Conservation (phyloP, 116 monocot species). For the Trichopus zeylanicus region DNA sequence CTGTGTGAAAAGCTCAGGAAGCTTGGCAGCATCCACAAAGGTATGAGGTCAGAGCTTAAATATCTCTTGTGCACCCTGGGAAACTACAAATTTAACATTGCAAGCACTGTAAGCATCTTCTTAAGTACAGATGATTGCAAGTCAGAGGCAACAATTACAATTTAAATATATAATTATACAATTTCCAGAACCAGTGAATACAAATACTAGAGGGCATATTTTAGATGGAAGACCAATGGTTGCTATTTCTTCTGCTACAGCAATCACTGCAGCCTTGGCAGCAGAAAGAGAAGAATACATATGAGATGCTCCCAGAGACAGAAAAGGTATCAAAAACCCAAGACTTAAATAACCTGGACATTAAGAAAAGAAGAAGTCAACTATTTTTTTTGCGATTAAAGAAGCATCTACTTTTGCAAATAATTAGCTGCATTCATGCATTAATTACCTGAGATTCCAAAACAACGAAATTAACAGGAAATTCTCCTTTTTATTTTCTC, state of each 20-base stretch:
- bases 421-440: too few species aligned
- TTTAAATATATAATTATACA: slow-evolving; percentile 28
- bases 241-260: slow-evolving; percentile 94
- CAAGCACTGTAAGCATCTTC: background rate
- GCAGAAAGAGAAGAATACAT: slow-evolving; percentile 95
- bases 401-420: too few species aligned
- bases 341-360: slow-evolving; percentile 83
- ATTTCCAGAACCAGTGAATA: slow-evolving; percentile 93
- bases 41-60: slow-evolving; percentile 95
- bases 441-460: too few species aligned
- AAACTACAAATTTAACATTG: slow-evolving; percentile 38
- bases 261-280: slow-evolving; percentile 91
- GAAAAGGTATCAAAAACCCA: slow-evolving; percentile 94
- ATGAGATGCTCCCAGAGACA: slow-evolving; percentile 85
- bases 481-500: too few species aligned
- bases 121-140: background rate
- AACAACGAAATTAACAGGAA: too few species aligned
- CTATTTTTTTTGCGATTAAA: too few species aligned
- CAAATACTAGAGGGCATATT: slow-evolving; percentile 82
- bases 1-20: slow-evolving; percentile 51
- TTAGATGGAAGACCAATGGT: slow-evolving; percentile 71
- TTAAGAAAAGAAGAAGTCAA: slow-evolving; percentile 2
- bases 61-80: slow-evolving; percentile 96
- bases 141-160: background rate
- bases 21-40: slow-evolving; percentile 57